Percentiles rank a stretch among this genome's conserved stretches.
These are phyloP conservation scores for Tricholoma matsutake DNA, from an alignment of 768 basidiomycete genomes.

Conservation along the genomic window DNA sequence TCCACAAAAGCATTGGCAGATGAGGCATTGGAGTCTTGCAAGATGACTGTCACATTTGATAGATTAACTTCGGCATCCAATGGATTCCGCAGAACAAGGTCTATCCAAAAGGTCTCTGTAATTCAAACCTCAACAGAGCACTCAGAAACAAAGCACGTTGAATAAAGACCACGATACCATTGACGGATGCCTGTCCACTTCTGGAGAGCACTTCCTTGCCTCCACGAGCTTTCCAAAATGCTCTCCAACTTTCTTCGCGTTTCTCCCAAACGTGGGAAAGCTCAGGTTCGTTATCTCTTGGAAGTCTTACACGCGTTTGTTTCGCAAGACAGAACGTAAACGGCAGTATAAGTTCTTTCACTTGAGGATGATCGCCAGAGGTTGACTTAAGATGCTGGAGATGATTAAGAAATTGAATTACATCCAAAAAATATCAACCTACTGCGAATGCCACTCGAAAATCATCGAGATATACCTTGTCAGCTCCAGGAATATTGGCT, in stretches of 20 bases:
- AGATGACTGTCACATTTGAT: conserved; percentile 53
- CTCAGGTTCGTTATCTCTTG: conserved; percentile 44
- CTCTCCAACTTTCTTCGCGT: conserved; percentile 63
- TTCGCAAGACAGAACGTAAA: conserved; percentile 60
- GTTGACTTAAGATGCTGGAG: conserved; percentile 70
- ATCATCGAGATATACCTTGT: conserved; percentile 81
- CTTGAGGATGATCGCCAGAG: conserved; percentile 40
- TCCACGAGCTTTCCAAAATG: conserved; percentile 55
- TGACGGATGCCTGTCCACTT: conserved; percentile 57
- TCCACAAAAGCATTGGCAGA: conserved; percentile 42
- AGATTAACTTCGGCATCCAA: conserved; percentile 72
- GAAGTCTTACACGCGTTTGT: conserved; percentile 56
- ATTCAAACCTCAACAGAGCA: conserved; percentile 1
- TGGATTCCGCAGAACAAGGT: conserved; percentile 68
- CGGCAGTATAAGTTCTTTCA: conserved; percentile 55
- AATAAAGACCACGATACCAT: conserved; percentile 42
- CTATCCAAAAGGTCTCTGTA: conserved; percentile 75
- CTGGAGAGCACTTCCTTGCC: conserved; percentile 50
- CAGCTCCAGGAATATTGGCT: conserved; percentile 37
- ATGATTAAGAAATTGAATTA: background rate
- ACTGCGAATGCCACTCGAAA: conserved; percentile 86
- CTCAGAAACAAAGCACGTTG: conserved; percentile 2
- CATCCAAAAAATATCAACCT: conserved; percentile 15
- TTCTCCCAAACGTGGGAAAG: conserved; percentile 54
- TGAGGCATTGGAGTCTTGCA: conserved; percentile 38